phyloP scores from a whole-genome alignment of 495 filamentous ascomycete genomes.

The Polyplosphaeria fusca region DNA sequence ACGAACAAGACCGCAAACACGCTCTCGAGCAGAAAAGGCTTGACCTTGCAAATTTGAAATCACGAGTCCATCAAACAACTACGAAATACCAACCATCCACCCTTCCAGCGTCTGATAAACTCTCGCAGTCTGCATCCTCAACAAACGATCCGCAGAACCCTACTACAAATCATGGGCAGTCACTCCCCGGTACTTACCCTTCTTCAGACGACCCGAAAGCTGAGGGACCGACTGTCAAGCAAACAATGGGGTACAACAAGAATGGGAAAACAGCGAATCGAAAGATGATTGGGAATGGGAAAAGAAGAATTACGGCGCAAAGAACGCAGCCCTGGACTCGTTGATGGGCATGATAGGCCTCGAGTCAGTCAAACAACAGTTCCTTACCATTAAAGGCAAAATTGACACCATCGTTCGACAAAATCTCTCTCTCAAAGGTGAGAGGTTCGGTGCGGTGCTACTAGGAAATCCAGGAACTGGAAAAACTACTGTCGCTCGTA shows the following conservation, averaged over 20 bases:
- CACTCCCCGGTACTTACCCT: neutral
- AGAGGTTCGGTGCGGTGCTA: constrained; percentile 62
- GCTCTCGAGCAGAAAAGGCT: constrained; percentile 47
- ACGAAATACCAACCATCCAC: too few relatives aligned
- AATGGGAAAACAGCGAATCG: constrained; percentile 20
- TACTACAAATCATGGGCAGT: too few relatives aligned
- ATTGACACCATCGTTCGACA: constrained; percentile 63
- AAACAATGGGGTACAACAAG: neutral
- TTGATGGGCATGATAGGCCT: constrained; percentile 70
- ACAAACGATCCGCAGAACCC: too few relatives aligned
- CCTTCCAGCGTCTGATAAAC: neutral
- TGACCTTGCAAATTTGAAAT: constrained; percentile 39
- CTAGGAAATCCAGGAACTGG: constrained; percentile 82
- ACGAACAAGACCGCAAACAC: constrained; percentile 46
- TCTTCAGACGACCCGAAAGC: neutral
- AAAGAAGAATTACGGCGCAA: constrained; percentile 51
- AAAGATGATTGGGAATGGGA: constrained; percentile 57
- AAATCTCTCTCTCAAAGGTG: constrained; percentile 50
- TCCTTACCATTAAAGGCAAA: constrained; percentile 64
- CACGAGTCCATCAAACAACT: neutral
- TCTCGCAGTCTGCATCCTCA: too few relatives aligned
- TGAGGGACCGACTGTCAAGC: neutral
- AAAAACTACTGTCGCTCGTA: constrained; percentile 80
- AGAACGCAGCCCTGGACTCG: constrained; percentile 57
- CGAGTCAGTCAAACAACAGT: constrained; percentile 63